Base-by-base conservation (phyloP, 2,329 filamentous ascomycete genomes). In the Ceratocystis destructans region DNA sequence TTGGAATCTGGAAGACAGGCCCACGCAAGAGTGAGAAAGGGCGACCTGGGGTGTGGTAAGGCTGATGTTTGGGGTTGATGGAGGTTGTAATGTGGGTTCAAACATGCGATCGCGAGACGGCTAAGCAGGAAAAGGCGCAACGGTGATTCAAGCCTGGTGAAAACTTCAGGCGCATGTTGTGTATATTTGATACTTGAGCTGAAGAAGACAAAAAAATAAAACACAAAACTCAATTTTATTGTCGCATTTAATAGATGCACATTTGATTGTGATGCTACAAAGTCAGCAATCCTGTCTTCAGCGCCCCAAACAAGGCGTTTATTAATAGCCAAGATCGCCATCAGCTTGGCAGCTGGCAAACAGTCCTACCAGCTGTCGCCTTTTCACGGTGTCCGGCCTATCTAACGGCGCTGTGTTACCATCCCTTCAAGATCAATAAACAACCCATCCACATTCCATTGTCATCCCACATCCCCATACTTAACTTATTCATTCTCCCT, bases 151-250 rank as follows among this genome's bases (percentile, higher is more conserved):
- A 20, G 53, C 22, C 15, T 15, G 25, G 53, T 33, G 53, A 10
- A 15, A 57, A 57, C 22, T 33, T 33, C 25, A 57, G 28, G 53
- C 53, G 10, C 53, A 57, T 28, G 53, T 28, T 57, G 53, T 57
- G 53, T 57, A 8, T 57, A 33, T 57, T 31, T n/a, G 53, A 33
- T 57, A 28, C 22, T 57, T 41, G 31, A 33, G 31, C n/a, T 28
- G 41, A 5, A 63, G 12, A 48, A 62, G 28, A 62, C 28, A 63
- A 28, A 20, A 48, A 28, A 62, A 62, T 25, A 62, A 46, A 28
- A 33, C 15, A 45, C 20, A 28, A 57, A 57, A 50, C 22, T 50
- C 37, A 31, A 45, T 50, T 45, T 57, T 57, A 57, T 17, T 57
- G 22, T 33, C 12, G n/a, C 4, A 57, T 57, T 57, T 57, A 62